Base-by-base conservation (phyloP, 352 stramenopile species). In the Phytophthora idaei region DNA sequence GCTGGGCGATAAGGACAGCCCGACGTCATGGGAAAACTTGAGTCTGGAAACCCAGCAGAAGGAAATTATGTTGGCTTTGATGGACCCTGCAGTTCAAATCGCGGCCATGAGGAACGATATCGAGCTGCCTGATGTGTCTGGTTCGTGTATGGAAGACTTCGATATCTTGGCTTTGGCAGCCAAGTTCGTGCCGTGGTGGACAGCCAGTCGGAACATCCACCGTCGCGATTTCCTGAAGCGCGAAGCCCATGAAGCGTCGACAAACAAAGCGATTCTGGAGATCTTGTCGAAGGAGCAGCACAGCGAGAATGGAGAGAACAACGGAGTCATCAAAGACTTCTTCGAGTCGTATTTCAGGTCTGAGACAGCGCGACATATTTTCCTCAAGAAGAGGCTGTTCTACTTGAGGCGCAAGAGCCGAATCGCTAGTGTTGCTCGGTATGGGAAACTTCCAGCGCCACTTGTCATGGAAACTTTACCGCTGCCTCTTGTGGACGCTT, bases 101-200 rank as follows among this genome's bases (percentile, higher is more conserved):
- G 81, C 79, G 51, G 85, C 85, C 2, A 82, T 90, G 54, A 74
- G 48, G 17, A 69, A 80, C 27, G 74, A 86, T 7, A 70, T 93
- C 37, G 81, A 86, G 44, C 65, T 93, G 28, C 83, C 82, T 9
- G 76, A 91, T 28, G 31, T 89, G 1, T 74, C 69, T 17, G 64
- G 69, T 4, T 73, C 57, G 6, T 71, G 51, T 47, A 17, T 89
- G 15, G 70, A 87, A 8, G 66, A 76, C 34, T 75, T 75, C 11
- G 81, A 89, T 49, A 63, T 90, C 39, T 65, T 86, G 8, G 46
- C 67, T n/a, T 54, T 89, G 1, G 77, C 83, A 0, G 64, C 57
- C 0, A 72, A 76, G 41, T 93, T 93, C 59, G 49, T 88, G 7
- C 59, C 72, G 3, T 93, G 85, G 85, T 93, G 83, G 85, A 66